phyloP scores from a whole-genome alignment of 441 rosid genomes.

The Isatis lusitanica region DNA sequence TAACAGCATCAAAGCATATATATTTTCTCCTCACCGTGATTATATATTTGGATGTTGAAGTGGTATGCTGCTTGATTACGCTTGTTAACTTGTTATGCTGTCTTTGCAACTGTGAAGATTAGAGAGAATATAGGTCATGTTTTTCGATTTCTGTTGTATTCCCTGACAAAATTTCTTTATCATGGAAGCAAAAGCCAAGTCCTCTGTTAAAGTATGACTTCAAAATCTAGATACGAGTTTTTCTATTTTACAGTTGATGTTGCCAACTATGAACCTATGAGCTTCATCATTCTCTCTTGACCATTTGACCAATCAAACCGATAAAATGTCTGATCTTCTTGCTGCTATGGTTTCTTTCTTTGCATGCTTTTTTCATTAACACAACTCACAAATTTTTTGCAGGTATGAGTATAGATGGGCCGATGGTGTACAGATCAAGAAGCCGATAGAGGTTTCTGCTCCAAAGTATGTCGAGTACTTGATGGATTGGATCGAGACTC shows the following conservation, averaged over 20 bases:
- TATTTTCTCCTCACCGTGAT: not conserved
- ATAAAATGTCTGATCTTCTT: not conserved
- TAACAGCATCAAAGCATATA: not conserved
- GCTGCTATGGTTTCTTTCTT: not conserved
- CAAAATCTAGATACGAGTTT: not conserved
- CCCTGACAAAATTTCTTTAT: too few relatives aligned
- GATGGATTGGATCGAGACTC: conserved; percentile 97
- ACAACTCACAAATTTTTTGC: conserved; percentile 8
- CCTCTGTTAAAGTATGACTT: not conserved
- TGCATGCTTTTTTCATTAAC: not conserved
- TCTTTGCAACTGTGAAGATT: not conserved
- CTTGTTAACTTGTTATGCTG: not conserved
- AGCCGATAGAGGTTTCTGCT: conserved; percentile 96
- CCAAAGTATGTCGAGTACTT: conserved; percentile 97
- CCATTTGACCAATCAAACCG: not conserved
- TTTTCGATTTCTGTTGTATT: not conserved
- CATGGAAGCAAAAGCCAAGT: too few relatives aligned
- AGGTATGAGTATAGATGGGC: conserved; percentile 99
- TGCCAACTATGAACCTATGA: not conserved
- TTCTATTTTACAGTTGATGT: not conserved
- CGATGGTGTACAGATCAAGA: conserved; percentile 96
- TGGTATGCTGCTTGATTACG: not conserved
- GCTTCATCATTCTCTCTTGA: not conserved
- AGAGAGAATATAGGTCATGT: not conserved
- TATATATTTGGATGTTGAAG: not conserved